Evolutionary conservation across 2,329 filamentous ascomycete genomes (phyloP).

Genomic region (Graphilbum ipis-grandicollis): DNA sequence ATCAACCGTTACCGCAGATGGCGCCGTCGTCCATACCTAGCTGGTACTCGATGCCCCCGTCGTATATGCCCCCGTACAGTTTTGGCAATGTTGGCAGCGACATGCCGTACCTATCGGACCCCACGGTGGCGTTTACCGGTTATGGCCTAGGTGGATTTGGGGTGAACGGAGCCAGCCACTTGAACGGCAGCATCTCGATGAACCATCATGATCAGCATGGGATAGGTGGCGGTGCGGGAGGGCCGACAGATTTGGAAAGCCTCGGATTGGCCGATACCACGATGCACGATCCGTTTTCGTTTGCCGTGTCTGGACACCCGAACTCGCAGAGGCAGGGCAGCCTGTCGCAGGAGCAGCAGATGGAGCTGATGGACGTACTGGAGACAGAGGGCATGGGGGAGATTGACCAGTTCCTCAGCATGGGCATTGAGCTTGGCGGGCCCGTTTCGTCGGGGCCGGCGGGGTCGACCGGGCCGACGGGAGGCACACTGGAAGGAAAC

Average conservation of each 20-base stretch:
- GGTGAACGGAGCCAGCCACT: constrained; percentile 2
- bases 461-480: not conserved
- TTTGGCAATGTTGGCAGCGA: constrained; percentile 21
- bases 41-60: constrained; percentile 36
- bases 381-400: constrained; percentile 50
- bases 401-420: constrained; percentile 41
- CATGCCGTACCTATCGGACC: constrained; percentile 9
- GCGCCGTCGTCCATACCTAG: constrained; percentile 12
- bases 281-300: constrained; percentile 6
- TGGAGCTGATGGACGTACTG: constrained; percentile 66
- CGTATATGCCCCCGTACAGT: constrained; percentile 34
- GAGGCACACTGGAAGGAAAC: not conserved
- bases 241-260: constrained; percentile 9
- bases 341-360: constrained; percentile 64
- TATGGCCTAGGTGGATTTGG: constrained; percentile 9
- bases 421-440: constrained; percentile 17
- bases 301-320: not conserved
- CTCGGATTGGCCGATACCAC: constrained; percentile 9
- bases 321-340: constrained; percentile 42
- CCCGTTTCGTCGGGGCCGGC: not conserved
- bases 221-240: not conserved
- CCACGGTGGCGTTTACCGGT: constrained; percentile 9
- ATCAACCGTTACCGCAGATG: constrained; percentile 5
- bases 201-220: not conserved
- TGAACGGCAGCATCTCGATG: not conserved